Base-by-base conservation (phyloP, 139 green algal genomes). In the Edaphochlamys debaryana region DNA sequence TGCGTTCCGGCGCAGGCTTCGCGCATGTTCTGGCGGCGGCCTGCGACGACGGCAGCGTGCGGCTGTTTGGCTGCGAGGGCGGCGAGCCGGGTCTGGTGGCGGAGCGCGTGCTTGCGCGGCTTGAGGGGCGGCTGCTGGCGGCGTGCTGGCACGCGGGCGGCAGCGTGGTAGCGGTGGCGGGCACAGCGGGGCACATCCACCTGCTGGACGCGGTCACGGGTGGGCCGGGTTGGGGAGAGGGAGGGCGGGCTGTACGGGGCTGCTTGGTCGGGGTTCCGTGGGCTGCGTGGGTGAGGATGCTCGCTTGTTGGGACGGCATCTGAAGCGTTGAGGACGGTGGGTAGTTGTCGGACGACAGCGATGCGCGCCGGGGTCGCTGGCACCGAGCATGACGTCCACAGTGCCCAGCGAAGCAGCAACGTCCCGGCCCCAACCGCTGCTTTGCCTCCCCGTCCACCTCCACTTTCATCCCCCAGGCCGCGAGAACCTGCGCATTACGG, bases 21-120 rank as follows among this genome's bases (percentile, higher is more conserved):
- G 40, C 84, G 3, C 88, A 94, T 71, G 64, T 71, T 41, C 29
- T 99, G 15, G 96, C 96, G 29, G 93, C 95, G 17, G 96, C 95
- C 30, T 98, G 96, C 82, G 96, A 98, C 80, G 96, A 99, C 74
- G 96, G 96, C 74, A 92, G 86, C 77, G 82, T 97, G 48, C 89
- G 96, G 9, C 74, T 99, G 36, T 97, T 98, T 68, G 67, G 52
- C 1, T 87, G 93, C 8, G 86, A 95, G 63, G 82, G 67, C 0
- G 87, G 88, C 32, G 84, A 87, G 27, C 88, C 86, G 17, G 95
- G 95, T 0, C 73, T 93, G 45, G 82, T 89, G 72, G 92, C 94
- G 79, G 72, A 79, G 48, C 86, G 88, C 41, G 81, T 88, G 19
- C 86, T 98, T 67, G 88, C 90, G 2, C 66, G 84, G 48, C 66